These are phyloP conservation scores for Cicer pinnatifidum DNA, from an alignment of 306 rosid genomes.

Conservation along the genomic window DNA sequence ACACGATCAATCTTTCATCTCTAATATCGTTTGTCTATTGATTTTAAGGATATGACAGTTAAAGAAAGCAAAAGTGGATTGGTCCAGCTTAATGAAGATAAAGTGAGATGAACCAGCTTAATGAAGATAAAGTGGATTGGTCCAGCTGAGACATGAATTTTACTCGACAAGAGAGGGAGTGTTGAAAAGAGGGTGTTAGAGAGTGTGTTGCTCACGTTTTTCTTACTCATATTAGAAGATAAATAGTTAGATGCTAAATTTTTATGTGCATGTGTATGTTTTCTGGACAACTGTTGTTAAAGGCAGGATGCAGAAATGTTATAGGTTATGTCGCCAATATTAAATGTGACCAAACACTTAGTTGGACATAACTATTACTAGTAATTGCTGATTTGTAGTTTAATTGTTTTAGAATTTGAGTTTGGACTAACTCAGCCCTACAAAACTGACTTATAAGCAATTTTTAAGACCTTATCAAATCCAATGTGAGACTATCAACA, in stretches of 20 bases:
- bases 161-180: background rate
- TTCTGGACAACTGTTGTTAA: conserved; percentile 33
- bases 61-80: too few relatives aligned
- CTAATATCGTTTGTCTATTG: too few relatives aligned
- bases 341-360: conserved; percentile 9
- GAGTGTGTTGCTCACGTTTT: background rate
- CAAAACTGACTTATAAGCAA: background rate
- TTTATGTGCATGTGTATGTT: background rate
- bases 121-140: too few relatives aligned
- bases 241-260: conserved; percentile 8
- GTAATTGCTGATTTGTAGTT: conserved; percentile 3
- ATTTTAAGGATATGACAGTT: too few relatives aligned
- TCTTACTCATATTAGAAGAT: background rate
- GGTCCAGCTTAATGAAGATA: too few relatives aligned
- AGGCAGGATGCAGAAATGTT: background rate
- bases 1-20: too few relatives aligned
- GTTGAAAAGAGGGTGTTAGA: conserved; percentile 1
- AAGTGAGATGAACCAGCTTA: too few relatives aligned
- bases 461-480: background rate
- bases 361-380: conserved; percentile 3
- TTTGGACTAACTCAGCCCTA: background rate
- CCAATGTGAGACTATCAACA: background rate
- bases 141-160: background rate
- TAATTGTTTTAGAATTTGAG: background rate
- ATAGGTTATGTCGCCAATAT: background rate